phyloP scores from a whole-genome alignment of 306 rosid species.

The Trifolium repens region DNA sequence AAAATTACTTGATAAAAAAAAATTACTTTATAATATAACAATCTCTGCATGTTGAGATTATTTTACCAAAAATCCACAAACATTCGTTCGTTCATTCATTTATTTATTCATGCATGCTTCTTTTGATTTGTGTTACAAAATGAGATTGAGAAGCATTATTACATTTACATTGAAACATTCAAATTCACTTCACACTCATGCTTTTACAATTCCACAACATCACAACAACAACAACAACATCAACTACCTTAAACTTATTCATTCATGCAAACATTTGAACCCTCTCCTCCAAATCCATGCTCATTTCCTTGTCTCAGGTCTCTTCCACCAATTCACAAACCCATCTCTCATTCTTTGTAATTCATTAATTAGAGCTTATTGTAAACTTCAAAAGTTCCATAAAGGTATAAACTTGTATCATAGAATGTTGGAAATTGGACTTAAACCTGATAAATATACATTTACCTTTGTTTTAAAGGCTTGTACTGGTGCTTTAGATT shows the following conservation, averaged over 20 bases:
- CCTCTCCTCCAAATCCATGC: slow-evolving; percentile 49
- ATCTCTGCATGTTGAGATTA: neutral
- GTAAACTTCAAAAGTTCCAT: neutral
- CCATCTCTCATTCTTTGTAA: slow-evolving; percentile 21
- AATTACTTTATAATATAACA: no score
- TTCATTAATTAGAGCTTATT: neutral
- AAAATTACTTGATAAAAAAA: no score
- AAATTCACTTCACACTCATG: slow-evolving; percentile 31
- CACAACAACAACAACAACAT: neutral
- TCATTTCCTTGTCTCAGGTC: neutral
- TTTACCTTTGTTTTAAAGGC: slow-evolving; percentile 16
- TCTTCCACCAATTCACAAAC: neutral
- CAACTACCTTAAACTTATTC: slow-evolving; percentile 49
- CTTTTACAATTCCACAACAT: slow-evolving; percentile 11
- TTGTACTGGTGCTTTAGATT: neutral
- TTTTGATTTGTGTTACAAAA: neutral
- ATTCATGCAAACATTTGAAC: slow-evolving; percentile 61
- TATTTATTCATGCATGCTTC: neutral
- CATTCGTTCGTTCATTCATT: neutral
- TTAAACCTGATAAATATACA: slow-evolving; percentile 8
- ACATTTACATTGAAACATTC: slow-evolving; percentile 7
- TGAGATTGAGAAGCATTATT: slow-evolving; percentile 16
- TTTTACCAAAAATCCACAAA: neutral
- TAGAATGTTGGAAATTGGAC: neutral
- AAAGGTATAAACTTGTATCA: slow-evolving; percentile 8